These are phyloP conservation scores for Termitomyces sp. DNA, from an alignment of 768 basidiomycete species.

Conservation along the genomic window DNA sequence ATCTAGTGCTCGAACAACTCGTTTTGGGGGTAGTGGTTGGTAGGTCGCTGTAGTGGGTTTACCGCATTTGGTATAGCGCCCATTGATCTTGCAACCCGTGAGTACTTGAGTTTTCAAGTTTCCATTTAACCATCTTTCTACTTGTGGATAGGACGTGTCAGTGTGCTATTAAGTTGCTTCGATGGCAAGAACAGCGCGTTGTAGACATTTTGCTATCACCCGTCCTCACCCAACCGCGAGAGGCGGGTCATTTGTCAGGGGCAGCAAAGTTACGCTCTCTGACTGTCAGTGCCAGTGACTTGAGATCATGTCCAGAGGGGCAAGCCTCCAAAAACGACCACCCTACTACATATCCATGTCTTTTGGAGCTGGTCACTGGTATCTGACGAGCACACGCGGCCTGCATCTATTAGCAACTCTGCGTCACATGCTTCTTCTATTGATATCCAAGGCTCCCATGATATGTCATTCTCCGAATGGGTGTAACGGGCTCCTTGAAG, in stretches of 20 bases:
- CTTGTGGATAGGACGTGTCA: neutral
- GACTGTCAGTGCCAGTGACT: neutral
- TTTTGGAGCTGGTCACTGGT: neutral
- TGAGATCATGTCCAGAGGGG: neutral
- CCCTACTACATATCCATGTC: neutral
- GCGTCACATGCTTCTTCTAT: neutral
- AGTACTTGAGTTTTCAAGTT: neutral
- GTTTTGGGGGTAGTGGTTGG: neutral
- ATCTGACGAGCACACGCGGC: neutral
- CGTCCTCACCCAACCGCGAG: too few species aligned
- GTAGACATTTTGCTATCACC: neutral
- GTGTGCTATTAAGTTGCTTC: neutral
- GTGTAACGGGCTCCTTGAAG: neutral
- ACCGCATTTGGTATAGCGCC: neutral
- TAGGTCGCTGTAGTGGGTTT: neutral
- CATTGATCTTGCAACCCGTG: neutral
- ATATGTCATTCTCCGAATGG: neutral
- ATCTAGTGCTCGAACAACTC: neutral
- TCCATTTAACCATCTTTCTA: too few species aligned
- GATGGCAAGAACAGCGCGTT: neutral
- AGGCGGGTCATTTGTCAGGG: too few species aligned
- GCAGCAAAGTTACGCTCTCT: too few species aligned
- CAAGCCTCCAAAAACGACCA: neutral
- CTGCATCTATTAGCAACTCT: neutral
- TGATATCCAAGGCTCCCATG: neutral